Evolutionary conservation across 2,329 filamentous ascomycete genomes (phyloP).

Genomic region (Phoma herbarum): DNA sequence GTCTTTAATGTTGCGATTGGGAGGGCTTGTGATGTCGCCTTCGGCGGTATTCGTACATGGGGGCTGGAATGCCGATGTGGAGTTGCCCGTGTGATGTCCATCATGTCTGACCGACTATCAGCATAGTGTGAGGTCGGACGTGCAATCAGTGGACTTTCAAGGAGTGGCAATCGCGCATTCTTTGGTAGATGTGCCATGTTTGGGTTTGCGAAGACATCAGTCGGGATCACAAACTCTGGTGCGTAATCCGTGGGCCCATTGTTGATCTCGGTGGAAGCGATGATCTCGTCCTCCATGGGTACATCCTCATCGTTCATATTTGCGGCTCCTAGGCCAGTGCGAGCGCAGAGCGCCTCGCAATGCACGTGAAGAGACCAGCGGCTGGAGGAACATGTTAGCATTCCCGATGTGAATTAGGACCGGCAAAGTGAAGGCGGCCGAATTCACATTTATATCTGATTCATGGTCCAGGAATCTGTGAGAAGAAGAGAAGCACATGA

Average conservation of each 20-base stretch:
- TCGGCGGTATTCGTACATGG: conserved; percentile 42
- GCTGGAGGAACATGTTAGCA: conserved; percentile 17
- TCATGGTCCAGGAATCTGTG: not conserved
- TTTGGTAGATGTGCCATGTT: conserved; percentile 25
- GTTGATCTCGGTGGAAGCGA: conserved; percentile 48
- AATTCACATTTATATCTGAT: not conserved
- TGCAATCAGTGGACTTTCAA: conserved; percentile 26
- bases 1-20: conserved; percentile 49
- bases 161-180: conserved; percentile 41
- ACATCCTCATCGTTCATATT: conserved; percentile 43
- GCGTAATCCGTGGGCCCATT: conserved; percentile 26
- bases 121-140: conserved; percentile 12
- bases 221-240: conserved; percentile 41
- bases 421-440: no score
- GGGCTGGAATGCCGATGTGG: conserved; percentile 30
- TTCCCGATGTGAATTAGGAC: not conserved
- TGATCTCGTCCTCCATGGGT: conserved; percentile 43
- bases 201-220: conserved; percentile 36
- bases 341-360: conserved; percentile 32
- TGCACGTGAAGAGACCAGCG: conserved; percentile 18
- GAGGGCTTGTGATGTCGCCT: conserved; percentile 47
- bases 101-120: conserved; percentile 33
- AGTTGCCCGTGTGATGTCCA: conserved; percentile 31
- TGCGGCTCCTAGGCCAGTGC: conserved; percentile 17
- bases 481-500: not conserved